A percentile compares a stretch with the other conserved stretches of the same genome.
Conservation (phyloP, 768 basidiomycete species). For the Saitozyma podzolica region DNA sequence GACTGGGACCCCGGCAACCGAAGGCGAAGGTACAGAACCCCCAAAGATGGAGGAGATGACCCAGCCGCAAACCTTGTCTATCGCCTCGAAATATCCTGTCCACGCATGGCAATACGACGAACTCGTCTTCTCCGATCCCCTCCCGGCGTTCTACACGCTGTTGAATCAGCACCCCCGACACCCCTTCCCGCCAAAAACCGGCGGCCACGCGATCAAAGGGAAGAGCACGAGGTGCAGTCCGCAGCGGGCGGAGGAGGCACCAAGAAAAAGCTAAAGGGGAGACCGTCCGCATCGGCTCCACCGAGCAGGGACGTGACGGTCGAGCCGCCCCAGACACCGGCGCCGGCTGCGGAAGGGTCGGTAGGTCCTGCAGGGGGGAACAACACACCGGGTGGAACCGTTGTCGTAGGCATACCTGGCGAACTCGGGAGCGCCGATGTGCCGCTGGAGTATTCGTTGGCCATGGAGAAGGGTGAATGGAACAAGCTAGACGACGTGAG, state of each 20-base stretch:
- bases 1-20: background rate
- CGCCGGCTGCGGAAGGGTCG: background rate
- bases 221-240: slow-evolving; percentile 16
- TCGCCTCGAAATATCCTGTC: slow-evolving; percentile 56
- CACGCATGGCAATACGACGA: slow-evolving; percentile 99
- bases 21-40: background rate
- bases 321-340: slow-evolving; percentile 49
- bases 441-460: slow-evolving; percentile 76
- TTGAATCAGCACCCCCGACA: slow-evolving; percentile 82
- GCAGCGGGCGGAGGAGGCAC: background rate
- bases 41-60: background rate
- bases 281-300: slow-evolving; percentile 53
- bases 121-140: slow-evolving; percentile 92
- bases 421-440: slow-evolving; percentile 57
- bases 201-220: slow-evolving; percentile 39
- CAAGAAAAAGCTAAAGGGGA: slow-evolving; percentile 57
- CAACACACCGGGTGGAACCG: slow-evolving; percentile 55
- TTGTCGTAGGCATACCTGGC: slow-evolving; percentile 20
- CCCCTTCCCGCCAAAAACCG: slow-evolving; percentile 60
- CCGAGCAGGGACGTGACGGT: slow-evolving; percentile 18
- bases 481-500: slow-evolving; percentile 76
- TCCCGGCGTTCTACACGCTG: slow-evolving; percentile 76
- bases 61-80: slow-evolving; percentile 11
- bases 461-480: slow-evolving; percentile 84
- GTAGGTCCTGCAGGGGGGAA: background rate